Evolutionary conservation across 768 basidiomycete genomes (phyloP), one percentile per base, ranked within the genome.

Genomic region (Mycena indigotica): DNA sequence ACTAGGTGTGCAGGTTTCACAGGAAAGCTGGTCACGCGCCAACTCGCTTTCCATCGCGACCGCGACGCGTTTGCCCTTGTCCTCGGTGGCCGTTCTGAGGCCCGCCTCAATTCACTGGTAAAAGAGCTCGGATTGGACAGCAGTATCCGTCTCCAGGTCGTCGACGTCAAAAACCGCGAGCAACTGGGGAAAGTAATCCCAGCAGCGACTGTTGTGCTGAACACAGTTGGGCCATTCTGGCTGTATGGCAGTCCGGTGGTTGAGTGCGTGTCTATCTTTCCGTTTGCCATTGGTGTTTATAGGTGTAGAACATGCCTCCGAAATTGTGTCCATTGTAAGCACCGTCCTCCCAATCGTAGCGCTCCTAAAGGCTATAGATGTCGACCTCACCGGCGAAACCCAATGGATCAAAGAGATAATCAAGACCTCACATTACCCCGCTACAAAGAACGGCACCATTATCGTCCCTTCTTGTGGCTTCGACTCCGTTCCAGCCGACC

Each of bases 391-490:
- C 2, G 88, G 89, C 6, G 93, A 95, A 69, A 72, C 80, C 0
- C 73, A 76, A 2, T 94, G 87, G 84, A 80, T 89, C 45, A 74
- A 73, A 58, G 73, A 84, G 15, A 86, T 92, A 50, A 84, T 91
- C 57, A 93, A 89, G 41, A 15, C 41, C 57, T 87, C 83, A 65
- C 86, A 94, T 69, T 88, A 82, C 62, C 69, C 78, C 12, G 94
- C 95, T 0, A 83, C 79, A 10, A 84, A 86, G 66, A 85, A 82
- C 2, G 82, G 84, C 41, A 78, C 91, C 4, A 81, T 91, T 61
- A 88, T 98, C 62, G 80, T 97, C 19, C 91, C 91, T 23, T 78
- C 85, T 2, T 89, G 86, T 53, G 93, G 88, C 2, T 80, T 90
- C 58, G 91, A 93, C 68, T 92, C 89, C 1, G 65, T 92, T 26